Evolutionary conservation across 345 rosid species (phyloP).

Genomic region (Psidium guajava): DNA sequence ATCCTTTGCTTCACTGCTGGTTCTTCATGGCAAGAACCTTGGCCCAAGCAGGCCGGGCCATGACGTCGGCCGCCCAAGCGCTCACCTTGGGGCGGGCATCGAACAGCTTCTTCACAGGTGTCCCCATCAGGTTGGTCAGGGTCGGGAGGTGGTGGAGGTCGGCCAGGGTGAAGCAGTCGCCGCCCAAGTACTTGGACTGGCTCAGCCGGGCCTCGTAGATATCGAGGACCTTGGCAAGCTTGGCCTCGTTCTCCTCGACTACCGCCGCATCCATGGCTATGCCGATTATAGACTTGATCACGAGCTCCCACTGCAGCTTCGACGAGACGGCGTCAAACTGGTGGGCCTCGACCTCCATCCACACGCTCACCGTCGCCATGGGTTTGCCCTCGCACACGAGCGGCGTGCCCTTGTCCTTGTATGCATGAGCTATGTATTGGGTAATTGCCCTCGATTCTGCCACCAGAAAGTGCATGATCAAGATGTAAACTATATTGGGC

Average conservation of each 20-base stretch:
- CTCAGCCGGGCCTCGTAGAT: slow-evolving; percentile 50
- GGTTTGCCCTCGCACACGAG: slow-evolving; percentile 24
- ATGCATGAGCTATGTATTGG: slow-evolving; percentile 35
- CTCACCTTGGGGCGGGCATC: slow-evolving; percentile 15
- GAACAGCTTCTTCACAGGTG: slow-evolving; percentile 18
- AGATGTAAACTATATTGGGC: neutral
- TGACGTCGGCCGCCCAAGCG: slow-evolving; percentile 22
- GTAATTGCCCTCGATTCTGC: slow-evolving; percentile 83
- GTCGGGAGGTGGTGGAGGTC: slow-evolving; percentile 70
- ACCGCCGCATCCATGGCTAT: neutral
- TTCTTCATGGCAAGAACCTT: slow-evolving; percentile 37
- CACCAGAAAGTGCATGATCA: neutral
- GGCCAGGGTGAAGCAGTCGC: slow-evolving; percentile 49
- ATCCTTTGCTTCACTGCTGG: neutral
- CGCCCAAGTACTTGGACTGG: slow-evolving; percentile 51
- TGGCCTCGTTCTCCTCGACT: neutral
- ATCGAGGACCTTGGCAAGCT: slow-evolving; percentile 41
- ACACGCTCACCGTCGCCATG: slow-evolving; percentile 20
- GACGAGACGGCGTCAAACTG: slow-evolving; percentile 49
- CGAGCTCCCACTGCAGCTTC: slow-evolving; percentile 41
- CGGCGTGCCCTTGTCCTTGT: slow-evolving; percentile 42
- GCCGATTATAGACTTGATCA: slow-evolving; percentile 27
- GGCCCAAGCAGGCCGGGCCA: slow-evolving; percentile 24
- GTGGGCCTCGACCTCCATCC: slow-evolving; percentile 64
- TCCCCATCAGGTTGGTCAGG: slow-evolving; percentile 22